Percentiles rank a stretch among this genome's conserved stretches.
These are phyloP conservation scores for Suillus bovinus DNA, from an alignment of 768 basidiomycete genomes.

Conservation along the genomic window DNA sequence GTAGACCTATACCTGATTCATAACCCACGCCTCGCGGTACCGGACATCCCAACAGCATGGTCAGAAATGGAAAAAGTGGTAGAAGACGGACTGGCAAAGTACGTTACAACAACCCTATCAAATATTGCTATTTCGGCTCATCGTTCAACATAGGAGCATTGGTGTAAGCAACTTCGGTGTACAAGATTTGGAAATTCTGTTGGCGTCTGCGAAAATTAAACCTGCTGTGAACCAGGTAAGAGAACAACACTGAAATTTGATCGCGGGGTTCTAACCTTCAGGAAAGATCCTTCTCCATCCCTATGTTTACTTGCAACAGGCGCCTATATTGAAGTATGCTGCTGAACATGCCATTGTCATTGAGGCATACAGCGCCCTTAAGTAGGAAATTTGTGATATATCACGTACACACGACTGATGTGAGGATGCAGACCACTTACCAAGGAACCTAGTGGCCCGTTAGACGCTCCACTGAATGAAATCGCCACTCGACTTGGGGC, in stretches of 20 bases:
- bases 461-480: conserved; percentile 56
- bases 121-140: neutral
- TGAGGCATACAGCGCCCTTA: conserved; percentile 72
- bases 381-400: conserved; percentile 37
- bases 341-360: conserved; percentile 59
- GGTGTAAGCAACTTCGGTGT: conserved; percentile 72
- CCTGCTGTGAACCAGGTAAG: conserved; percentile 69
- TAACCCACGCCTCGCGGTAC: conserved; percentile 48
- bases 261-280: conserved; percentile 1
- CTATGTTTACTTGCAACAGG: conserved; percentile 59
- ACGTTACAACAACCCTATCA: conserved; percentile 10
- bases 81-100: conserved; percentile 60
- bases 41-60: conserved; percentile 66
- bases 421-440: conserved; percentile 54
- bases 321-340: conserved; percentile 57
- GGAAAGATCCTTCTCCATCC: conserved; percentile 69
- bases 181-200: conserved; percentile 50
- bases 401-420: conserved; percentile 1
- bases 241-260: neutral
- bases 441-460: conserved; percentile 55
- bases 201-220: conserved; percentile 59
- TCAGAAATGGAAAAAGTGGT: conserved; percentile 60
- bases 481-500: conserved; percentile 54
- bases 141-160: conserved; percentile 50
- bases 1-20: conserved; percentile 78